Conservation (phyloP, 768 basidiomycete species). For the Suillus variegatus region DNA sequence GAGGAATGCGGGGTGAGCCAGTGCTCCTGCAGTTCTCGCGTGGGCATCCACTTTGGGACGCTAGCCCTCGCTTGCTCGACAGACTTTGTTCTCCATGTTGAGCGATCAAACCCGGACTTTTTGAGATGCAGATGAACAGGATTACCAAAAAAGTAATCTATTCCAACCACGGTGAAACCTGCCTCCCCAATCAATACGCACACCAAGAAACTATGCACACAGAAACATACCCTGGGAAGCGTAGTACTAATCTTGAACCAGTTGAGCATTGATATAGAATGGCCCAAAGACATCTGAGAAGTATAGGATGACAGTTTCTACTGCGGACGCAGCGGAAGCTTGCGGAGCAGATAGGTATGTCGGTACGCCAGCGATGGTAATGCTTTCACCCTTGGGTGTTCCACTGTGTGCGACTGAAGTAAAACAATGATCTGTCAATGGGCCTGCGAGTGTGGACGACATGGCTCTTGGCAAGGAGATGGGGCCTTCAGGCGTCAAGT, state of each 20-base stretch:
- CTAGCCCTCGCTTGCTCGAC: slow-evolving; percentile 38
- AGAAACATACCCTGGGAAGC: slow-evolving; percentile 51
- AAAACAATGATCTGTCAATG: slow-evolving; percentile 55
- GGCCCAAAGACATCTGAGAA: slow-evolving; percentile 63
- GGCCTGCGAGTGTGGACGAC: slow-evolving; percentile 27
- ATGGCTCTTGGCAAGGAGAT: neutral
- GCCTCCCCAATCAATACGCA: neutral
- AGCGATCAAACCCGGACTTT: slow-evolving; percentile 38
- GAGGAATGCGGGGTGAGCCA: slow-evolving; percentile 53
- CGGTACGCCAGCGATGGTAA: slow-evolving; percentile 37
- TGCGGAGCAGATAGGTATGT: slow-evolving; percentile 59
- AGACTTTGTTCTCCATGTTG: slow-evolving; percentile 43
- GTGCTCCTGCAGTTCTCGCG: slow-evolving; percentile 35
- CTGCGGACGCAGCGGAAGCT: slow-evolving; percentile 14
- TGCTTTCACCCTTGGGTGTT: slow-evolving; percentile 42
- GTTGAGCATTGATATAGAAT: slow-evolving; percentile 56
- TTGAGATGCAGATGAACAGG: slow-evolving; percentile 42
- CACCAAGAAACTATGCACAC: neutral
- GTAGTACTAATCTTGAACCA: slow-evolving; percentile 66
- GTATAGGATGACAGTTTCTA: slow-evolving; percentile 53
- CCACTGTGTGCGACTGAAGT: slow-evolving; percentile 54
- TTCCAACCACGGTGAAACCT: slow-evolving; percentile 61
- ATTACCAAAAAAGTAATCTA: slow-evolving; percentile 68
- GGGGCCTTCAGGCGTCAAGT: neutral
- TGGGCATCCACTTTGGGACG: slow-evolving; percentile 44